Conservation (phyloP, 495 filamentous ascomycete genomes). For the Darksidea phi region DNA sequence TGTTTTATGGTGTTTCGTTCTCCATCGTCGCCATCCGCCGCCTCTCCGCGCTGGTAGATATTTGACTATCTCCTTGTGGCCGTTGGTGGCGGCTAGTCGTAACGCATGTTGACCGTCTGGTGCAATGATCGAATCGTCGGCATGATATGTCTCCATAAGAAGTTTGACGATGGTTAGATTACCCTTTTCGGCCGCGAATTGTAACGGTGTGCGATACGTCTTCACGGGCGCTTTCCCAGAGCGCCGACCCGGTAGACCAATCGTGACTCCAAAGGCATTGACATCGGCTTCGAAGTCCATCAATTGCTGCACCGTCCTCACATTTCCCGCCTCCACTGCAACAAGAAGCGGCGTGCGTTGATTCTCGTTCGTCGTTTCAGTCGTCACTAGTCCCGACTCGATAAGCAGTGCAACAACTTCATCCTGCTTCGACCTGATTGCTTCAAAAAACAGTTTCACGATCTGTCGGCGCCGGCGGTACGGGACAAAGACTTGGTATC, state of each 20-base stretch:
- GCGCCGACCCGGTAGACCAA: background rate
- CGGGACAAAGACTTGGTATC: background rate
- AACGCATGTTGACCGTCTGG: constrained; percentile 39
- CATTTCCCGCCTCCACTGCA: constrained; percentile 20
- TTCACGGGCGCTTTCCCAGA: background rate
- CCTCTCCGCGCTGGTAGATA: constrained; percentile 34
- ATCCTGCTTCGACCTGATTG: constrained; percentile 22
- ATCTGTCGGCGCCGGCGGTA: background rate
- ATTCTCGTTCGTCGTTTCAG: constrained; percentile 16
- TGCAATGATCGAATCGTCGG: constrained; percentile 34
- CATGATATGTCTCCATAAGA: constrained; percentile 30
- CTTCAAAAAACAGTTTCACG: constrained; percentile 16
- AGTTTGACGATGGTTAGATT: constrained; percentile 31
- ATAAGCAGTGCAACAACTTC: constrained; percentile 24
- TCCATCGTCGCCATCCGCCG: constrained; percentile 37
- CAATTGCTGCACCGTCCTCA: constrained; percentile 24
- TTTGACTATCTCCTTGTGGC: constrained; percentile 34
- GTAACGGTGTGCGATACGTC: constrained; percentile 16
- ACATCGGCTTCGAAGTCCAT: constrained; percentile 27
- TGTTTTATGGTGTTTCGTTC: constrained; percentile 25
- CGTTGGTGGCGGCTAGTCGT: constrained; percentile 28
- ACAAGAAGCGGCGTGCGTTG: constrained; percentile 27
- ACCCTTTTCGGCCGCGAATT: constrained; percentile 20
- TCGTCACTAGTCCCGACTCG: constrained; percentile 12
- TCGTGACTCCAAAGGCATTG: constrained; percentile 20